These are phyloP conservation scores for Colletotrichum tofieldiae DNA, from an alignment of 2,329 filamentous ascomycete species.

Conservation along the genomic window DNA sequence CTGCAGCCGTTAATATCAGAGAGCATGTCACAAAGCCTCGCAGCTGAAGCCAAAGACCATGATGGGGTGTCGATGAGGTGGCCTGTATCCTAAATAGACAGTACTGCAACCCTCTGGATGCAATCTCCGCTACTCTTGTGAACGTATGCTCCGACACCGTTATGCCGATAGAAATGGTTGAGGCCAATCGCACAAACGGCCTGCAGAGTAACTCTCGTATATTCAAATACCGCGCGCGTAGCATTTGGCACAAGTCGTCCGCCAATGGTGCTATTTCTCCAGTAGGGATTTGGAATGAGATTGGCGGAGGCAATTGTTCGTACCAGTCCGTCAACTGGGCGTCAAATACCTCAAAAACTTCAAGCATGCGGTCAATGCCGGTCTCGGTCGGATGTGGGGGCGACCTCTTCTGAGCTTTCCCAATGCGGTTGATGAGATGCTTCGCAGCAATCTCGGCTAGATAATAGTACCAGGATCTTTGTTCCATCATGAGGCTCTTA, in stretches of 20 bases:
- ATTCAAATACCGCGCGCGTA: constrained; percentile 28
- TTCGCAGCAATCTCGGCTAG: constrained; percentile 39
- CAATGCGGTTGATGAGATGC: constrained; percentile 36
- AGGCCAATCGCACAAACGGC: constrained; percentile 38
- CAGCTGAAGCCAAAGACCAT: constrained; percentile 36
- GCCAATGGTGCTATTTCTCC: constrained; percentile 25
- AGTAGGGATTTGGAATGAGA: constrained; percentile 36
- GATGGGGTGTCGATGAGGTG: constrained; percentile 16
- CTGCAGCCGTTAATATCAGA: constrained; percentile 33
- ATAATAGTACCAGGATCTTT: constrained; percentile 43
- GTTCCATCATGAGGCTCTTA: constrained; percentile 34
- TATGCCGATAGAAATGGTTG: constrained; percentile 31
- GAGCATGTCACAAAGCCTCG: constrained; percentile 40
- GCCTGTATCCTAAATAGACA: constrained; percentile 37
- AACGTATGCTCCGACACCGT: constrained; percentile 21
- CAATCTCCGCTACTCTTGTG: constrained; percentile 19
- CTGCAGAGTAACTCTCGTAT: constrained; percentile 35
- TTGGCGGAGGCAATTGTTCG: constrained; percentile 18
- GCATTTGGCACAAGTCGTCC: constrained; percentile 39
- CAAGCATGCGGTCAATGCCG: constrained; percentile 41
- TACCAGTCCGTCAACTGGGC: constrained; percentile 42
- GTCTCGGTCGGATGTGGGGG: constrained; percentile 28
- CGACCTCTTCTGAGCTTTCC: constrained; percentile 11
- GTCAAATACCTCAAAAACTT: constrained; percentile 38
- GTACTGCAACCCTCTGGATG: constrained; percentile 34